Base-by-base conservation (phyloP, 345 rosid genomes). In the Aegle marmelos region DNA sequence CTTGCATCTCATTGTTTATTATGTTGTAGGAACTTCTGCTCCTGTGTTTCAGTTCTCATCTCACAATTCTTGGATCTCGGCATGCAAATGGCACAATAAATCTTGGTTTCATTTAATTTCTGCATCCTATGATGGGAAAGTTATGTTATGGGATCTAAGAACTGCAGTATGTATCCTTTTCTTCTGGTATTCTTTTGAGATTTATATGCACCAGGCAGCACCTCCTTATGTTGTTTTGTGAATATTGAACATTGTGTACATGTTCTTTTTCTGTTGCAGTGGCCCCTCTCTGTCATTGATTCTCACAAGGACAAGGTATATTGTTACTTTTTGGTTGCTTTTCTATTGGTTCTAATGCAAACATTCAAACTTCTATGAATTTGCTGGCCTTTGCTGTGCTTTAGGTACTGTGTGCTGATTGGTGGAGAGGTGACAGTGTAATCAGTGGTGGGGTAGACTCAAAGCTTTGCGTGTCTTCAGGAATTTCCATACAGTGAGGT, bases 91-190 rank as follows among this genome's bases (percentile, higher is more conserved):
- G 98, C 98, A 94, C 78, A 59, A 77, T n/a, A 80, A 84, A 78
- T 93, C 99, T 6, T 87, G 87, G 89, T 87, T 89, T 82, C 99
- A 97, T 84, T 87, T 94, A 68, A 91, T 97, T 57, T 88, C 99
- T 17, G 92, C 98, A 63, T 94, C 97, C n/a, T 93, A 92, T 81
- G 99, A 97, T 76, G 99, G 99, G 82, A 94, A 94, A 90, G 88
- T 97, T 75, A 97, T 94, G 98, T 81, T 94, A 73, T 97, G 99
- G 99, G 99, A 94, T 90, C 87, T 94, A n/a, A 93, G 99, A 86
- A 97, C 99, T 57, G 98, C 98, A 85, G 99, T 97, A 91, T 60
- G 56, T 81, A 28, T 50, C 65, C 73, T 69, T 59, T 22, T 41
- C 33, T 73, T 79, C 10, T 9, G 69, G 78, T 61, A 39, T 58